Base-by-base conservation (phyloP, 495 filamentous ascomycete species). In the Hypoxylon subgilvum region DNA sequence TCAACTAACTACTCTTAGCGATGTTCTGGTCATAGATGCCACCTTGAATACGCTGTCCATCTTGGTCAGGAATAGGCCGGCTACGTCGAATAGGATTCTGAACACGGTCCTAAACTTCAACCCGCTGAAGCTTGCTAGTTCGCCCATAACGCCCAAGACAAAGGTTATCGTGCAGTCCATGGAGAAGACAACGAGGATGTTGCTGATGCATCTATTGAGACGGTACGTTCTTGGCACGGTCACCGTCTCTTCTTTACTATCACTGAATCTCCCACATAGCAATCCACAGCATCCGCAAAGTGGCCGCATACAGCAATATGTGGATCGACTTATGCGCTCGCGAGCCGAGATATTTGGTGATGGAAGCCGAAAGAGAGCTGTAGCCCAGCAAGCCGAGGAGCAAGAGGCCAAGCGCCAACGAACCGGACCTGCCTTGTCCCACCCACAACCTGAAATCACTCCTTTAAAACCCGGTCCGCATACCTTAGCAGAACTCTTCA, bases 61-160 rank as follows among this genome's bases (percentile, higher is more conserved):
- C 47, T 79, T 99, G 16, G 81, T 96, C 47, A 89, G 91, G 57
- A 86, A 84, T 19, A 87, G 94, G 14, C 87, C 90, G 18, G 84
- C 84, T 27, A 87, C 95, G 53, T 81, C 90, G 18, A 90, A 84
- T 70, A 92, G 91, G 66, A 95, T 97, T 54, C 73, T 96, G 41
- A 87, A 84, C 65, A 82, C 88, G 1, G 79, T 97, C 18, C 73
- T 97, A n/a, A 90, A 85, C 62, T 99, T 96, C 79, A 95, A 95
- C 69, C 94, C 94, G 5, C 72, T 96, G 6, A 89, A 86, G 64
- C 84, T 87, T 54, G 87, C 88, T 35, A 86, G 83, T 60, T 82
- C 84, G 4, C 87, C 90, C 10, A 82, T 95, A 74, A 92, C 88
- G 0, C 80, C 89, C 3, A 88, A 86, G 66, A 80, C 82, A 25